Base-by-base conservation (phyloP, 2,329 filamentous ascomycete species). In the Phaeosphaeria sp. region DNA sequence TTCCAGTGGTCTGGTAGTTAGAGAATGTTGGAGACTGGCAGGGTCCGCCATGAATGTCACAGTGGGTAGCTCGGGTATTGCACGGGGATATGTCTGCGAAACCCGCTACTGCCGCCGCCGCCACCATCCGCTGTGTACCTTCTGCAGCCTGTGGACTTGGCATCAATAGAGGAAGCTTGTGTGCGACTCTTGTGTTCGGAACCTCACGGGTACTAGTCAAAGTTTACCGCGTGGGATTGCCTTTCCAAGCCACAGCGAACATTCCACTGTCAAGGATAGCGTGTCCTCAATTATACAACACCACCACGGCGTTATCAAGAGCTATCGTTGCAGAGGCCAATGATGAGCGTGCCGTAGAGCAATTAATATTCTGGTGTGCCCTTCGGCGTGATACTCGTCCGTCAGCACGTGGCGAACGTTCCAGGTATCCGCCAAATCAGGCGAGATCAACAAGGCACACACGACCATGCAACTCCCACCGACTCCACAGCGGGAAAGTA, bases 401-500 rank as follows among this genome's bases (percentile, higher is more conserved):
- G 15, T 39, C 15, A 7, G 36, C 36, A 39, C 36, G 36, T 39
- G 36, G 36, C 36, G 36, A 39, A 39, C 36, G 36, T 39, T 39
- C 36, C 36, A 39, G n/a, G 15, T 17, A n/a, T 39, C 36, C 17
- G n/a, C 15, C 36, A 39, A 2, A 39, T 39, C 36, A 39, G 36
- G 36, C 13, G 36, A 39, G 36, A 55, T 48, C 49, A 23, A 49
- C 46, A 33, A 50, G 41, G 27, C 33, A 58, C 46, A 51, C 36
- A n/a, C 15, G n/a, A n/a, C 43, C 43, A 46, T 46, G 20, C 10
- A 22, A 23, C 11, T 46, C 2, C 43, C 13, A 22, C 43, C 43
- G 52, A 50, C 46, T 58, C 61, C 56, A 64, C 59, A 57, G 36
- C 36, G 36, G 41, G 25, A 42, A 25, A n/a, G 20, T 18, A 18